Base-by-base conservation (phyloP, 2,329 filamentous ascomycete genomes). In the Fusarium algeriense region DNA sequence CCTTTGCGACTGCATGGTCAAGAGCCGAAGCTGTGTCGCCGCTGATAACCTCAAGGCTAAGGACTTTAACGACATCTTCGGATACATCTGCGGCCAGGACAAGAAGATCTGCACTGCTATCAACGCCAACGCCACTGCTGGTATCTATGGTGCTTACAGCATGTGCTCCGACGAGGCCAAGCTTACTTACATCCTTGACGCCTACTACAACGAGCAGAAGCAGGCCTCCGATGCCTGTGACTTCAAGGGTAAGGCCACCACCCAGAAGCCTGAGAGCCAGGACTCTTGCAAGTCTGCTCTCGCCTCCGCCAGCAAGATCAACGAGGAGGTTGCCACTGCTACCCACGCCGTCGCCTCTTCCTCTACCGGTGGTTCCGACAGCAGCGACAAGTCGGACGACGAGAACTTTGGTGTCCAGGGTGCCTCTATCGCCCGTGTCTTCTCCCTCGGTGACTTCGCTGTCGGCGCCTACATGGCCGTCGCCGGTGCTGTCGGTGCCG, bases 1-100 rank as follows among this genome's bases (percentile, higher is more conserved):
- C 46, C 90, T 97, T 49, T 99, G 96, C 87, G 81, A 86, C 63
- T 99, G 96, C 89, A 97, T 97, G 93, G 87, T 89, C 80, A 85
- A 88, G 71, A 90, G 89, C 46, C 84, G 97, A 62, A 83, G 85
- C 64, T 99, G 96, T 83, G 87, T 88, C 32, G 89, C 94, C 67
- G 84, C 87, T 48, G 81, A 85, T 49, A 81, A 82, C 75, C 83
- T 94, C 28, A 83, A 87, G 70, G 80, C 84, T 53, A 85, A 90
- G 58, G 83, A 89, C 61, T 92, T 89, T 76, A 88, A 87, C 53
- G 83, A 87, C 19, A 87, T 96, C 74, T 98, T 98, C 82, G 86
- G 85, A 79, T 90, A 84, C 80, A 88, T 95, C 81, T 96, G 93
- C 82, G 91, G 89, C 60, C 77, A 82, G 46, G 79, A 85, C 64